These are phyloP conservation scores for Emergomyces africanus DNA, from an alignment of 2,329 filamentous ascomycete genomes.

Conservation along the genomic window DNA sequence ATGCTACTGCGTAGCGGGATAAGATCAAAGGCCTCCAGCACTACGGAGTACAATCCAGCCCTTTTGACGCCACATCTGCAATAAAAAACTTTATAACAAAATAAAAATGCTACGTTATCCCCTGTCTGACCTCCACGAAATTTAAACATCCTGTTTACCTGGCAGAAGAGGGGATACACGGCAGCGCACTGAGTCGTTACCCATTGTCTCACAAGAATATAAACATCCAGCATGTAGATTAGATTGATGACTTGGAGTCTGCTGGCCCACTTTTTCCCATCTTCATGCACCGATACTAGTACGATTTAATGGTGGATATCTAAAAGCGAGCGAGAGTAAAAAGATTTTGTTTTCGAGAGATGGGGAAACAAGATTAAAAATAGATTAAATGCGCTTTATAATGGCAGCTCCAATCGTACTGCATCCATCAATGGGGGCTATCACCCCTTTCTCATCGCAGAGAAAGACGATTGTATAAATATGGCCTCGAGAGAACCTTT, in stretches of 20 bases:
- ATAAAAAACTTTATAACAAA: too few relatives aligned
- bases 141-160: too few relatives aligned
- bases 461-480: neutral
- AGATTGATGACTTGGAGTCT: neutral
- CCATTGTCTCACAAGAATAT: too few relatives aligned
- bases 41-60: neutral
- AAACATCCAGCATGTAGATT: too few relatives aligned
- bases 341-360: neutral
- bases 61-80: neutral
- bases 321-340: neutral
- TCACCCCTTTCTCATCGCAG: neutral
- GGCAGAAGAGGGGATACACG: too few relatives aligned
- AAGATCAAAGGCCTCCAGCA: neutral
- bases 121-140: too few relatives aligned
- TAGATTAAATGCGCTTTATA: too few relatives aligned
- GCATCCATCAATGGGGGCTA: neutral
- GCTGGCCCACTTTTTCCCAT: neutral
- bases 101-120: too few relatives aligned
- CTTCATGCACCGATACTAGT: neutral
- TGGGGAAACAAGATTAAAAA: neutral
- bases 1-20: too few relatives aligned
- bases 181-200: too few relatives aligned
- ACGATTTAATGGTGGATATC: neutral
- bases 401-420: too few relatives aligned
- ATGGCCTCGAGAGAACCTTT: neutral